Evolutionary conservation across 176 grass and related monocot genomes (phyloP).

Genomic region (Secale cereale): DNA sequence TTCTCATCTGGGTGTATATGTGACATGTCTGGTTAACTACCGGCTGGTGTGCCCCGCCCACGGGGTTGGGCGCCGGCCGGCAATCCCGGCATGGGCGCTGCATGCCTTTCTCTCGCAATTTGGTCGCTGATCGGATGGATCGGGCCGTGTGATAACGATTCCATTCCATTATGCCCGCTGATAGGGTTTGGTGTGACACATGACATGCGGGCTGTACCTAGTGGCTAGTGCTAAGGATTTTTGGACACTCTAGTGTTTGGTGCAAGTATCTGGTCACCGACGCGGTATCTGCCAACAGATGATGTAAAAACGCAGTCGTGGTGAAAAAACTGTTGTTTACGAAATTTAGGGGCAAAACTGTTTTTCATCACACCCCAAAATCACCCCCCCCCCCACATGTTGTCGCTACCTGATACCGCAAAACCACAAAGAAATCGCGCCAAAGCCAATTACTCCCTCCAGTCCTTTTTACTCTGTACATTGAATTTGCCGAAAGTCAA

Average conservation of each 20-base stretch:
- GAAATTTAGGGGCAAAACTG: too few species aligned
- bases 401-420: too few species aligned
- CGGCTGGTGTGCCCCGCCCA: background rate
- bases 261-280: conserved; percentile 15
- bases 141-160: background rate
- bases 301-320: too few species aligned
- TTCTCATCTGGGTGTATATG: background rate
- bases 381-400: too few species aligned
- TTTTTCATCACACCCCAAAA: too few species aligned
- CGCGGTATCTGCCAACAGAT: background rate
- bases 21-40: conserved; percentile 5
- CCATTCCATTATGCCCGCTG: background rate
- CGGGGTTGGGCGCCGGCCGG: background rate
- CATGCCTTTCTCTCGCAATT: background rate
- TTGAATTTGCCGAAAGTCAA: too few species aligned
- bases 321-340: too few species aligned
- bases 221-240: background rate
- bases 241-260: background rate
- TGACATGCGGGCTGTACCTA: background rate
- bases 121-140: background rate
- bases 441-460: too few species aligned
- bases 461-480: too few species aligned
- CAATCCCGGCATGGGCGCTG: conserved; percentile 26
- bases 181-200: conserved; percentile 11
- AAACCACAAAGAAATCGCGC: too few species aligned